phyloP scores from a whole-genome alignment of 2,329 filamentous ascomycete species.

The Zasmidium cellare region DNA sequence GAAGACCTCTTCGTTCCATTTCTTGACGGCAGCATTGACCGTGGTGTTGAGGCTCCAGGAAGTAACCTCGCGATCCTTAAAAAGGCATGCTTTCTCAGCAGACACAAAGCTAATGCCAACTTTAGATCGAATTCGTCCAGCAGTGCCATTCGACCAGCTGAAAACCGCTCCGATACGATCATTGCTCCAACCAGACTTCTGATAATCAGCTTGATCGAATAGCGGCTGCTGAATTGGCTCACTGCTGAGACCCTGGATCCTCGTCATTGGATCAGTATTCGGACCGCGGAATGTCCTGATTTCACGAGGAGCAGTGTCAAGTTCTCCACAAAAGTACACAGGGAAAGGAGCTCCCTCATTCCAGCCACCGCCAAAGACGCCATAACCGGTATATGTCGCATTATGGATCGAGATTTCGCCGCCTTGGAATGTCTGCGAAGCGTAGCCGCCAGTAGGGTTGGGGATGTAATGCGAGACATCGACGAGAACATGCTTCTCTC shows the following conservation, averaged over 20 bases:
- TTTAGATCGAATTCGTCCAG: conserved; percentile 47
- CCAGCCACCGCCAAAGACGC: conserved; percentile 65
- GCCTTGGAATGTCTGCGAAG: conserved; percentile 59
- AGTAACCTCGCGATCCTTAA: conserved; percentile 59
- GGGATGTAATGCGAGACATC: conserved; percentile 64
- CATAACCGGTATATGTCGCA: conserved; percentile 56
- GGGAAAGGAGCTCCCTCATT: conserved; percentile 55
- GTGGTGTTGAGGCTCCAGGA: conserved; percentile 30
- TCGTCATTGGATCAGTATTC: conserved; percentile 26
- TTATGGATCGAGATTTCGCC: conserved; percentile 56
- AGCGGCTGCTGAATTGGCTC: conserved; percentile 36
- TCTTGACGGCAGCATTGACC: conserved; percentile 42
- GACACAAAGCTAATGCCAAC: conserved; percentile 72
- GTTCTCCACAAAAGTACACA: conserved; percentile 63
- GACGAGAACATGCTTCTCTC: conserved; percentile 55
- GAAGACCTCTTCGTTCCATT: conserved; percentile 64
- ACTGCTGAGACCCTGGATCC: conserved; percentile 26
- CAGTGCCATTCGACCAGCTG: conserved; percentile 30
- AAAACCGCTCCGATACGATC: conserved; percentile 56
- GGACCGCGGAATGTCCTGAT: conserved; percentile 35
- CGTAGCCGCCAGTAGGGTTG: conserved; percentile 47
- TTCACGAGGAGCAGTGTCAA: conserved; percentile 46
- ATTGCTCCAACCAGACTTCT: conserved; percentile 33
- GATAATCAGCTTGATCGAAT: conserved; percentile 36
- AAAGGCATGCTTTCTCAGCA: conserved; percentile 58